Evolutionary conservation across 345 rosid genomes (phyloP).

Genomic region (Bruguiera gymnorhiza): DNA sequence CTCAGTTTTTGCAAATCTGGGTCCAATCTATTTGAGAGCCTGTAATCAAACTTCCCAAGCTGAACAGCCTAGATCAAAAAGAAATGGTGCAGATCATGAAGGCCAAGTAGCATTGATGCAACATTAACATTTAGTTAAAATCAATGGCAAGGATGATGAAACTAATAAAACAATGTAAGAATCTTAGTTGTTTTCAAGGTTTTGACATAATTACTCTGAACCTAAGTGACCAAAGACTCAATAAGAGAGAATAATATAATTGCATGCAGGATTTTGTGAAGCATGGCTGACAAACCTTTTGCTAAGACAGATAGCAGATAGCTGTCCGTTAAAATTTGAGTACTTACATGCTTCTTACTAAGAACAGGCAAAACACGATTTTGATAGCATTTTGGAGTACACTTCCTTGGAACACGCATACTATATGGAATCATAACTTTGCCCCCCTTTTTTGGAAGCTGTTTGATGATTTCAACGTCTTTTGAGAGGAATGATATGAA

Average conservation of each 20-base stretch:
- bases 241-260: neutral
- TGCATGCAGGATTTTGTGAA: neutral
- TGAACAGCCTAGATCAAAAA: constrained; percentile 60
- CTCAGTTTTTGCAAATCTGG: constrained; percentile 81
- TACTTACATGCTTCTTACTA: constrained; percentile 50
- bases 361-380: constrained; percentile 54
- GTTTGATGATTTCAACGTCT: constrained; percentile 66
- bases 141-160: neutral
- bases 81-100: neutral
- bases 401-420: constrained; percentile 89
- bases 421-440: constrained; percentile 45
- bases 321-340: neutral
- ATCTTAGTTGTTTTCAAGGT: neutral
- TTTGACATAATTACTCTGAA: neutral
- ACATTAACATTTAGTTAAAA: neutral
- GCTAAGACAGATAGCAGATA: neutral
- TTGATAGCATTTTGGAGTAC: constrained; percentile 54
- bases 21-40: constrained; percentile 68
- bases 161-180: neutral
- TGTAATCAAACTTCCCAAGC: constrained; percentile 90
- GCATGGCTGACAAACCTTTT: neutral
- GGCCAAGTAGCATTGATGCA: constrained; percentile 1
- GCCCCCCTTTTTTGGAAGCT: constrained; percentile 55
- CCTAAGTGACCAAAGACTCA: neutral
- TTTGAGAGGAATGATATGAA: constrained; percentile 66